A percentile compares a stretch with the other conserved stretches of the same genome.
phyloP scores from a whole-genome alignment of 2,329 filamentous ascomycete genomes.

The Aspergillus spinulosporus region DNA sequence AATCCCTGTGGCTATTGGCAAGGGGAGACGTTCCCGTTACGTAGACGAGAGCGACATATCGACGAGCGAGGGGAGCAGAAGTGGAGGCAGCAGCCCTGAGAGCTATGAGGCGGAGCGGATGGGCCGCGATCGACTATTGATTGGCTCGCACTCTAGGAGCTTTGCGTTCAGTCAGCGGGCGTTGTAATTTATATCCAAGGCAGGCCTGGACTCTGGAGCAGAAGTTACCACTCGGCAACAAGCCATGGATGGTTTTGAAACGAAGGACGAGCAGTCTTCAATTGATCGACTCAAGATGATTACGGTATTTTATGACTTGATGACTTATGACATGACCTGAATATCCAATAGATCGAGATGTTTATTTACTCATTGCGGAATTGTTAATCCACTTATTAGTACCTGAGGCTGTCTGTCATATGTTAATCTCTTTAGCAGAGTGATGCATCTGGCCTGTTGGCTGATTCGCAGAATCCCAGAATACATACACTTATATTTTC shows the following conservation, averaged over 20 bases:
- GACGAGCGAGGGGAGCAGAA: constrained; percentile 49
- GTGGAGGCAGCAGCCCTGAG: constrained; percentile 58
- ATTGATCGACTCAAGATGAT: neutral
- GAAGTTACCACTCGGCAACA: neutral
- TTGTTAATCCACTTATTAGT: neutral
- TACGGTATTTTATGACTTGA: constrained; percentile 25
- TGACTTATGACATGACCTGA: constrained; percentile 25
- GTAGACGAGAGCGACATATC: constrained; percentile 49
- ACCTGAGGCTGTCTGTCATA: neutral
- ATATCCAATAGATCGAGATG: constrained; percentile 27
- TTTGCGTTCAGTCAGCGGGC: constrained; percentile 26
- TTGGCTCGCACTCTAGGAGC: constrained; percentile 25
- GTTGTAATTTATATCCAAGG: constrained; percentile 5
- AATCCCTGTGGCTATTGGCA: constrained; percentile 64
- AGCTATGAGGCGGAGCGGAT: constrained; percentile 30
- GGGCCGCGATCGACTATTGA: constrained; percentile 24
- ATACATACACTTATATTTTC: constrained; percentile 11
- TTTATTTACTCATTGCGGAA: constrained; percentile 1
- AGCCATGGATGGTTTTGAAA: neutral
- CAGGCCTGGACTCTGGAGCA: neutral
- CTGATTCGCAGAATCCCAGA: constrained; percentile 9
- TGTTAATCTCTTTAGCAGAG: neutral
- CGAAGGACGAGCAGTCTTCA: neutral
- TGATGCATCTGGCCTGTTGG: constrained; percentile 12
- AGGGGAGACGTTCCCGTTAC: constrained; percentile 54